Evolutionary conservation across 257 asterid genomes (phyloP).

Genomic region (Cordia subcordata): DNA sequence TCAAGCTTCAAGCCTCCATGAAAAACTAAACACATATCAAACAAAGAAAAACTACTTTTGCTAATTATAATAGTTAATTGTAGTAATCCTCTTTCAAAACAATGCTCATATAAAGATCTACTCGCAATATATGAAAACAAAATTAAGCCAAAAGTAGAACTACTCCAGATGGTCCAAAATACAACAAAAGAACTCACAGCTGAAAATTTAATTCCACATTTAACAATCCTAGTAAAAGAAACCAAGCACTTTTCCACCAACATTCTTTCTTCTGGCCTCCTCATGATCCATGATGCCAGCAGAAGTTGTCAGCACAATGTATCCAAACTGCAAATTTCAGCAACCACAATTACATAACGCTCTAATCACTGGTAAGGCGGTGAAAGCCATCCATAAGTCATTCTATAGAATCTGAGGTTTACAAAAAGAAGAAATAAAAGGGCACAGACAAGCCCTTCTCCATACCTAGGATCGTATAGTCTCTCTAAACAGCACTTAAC

Average conservation of each 20-base stretch:
- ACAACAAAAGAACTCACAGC: not conserved
- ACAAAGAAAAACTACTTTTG: not conserved
- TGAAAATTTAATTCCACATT: not conserved
- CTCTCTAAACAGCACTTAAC: too few relatives aligned
- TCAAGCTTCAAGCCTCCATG: too few relatives aligned
- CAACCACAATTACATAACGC: not conserved
- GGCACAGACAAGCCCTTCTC: too few relatives aligned
- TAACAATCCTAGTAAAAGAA: slow-evolving; percentile 19
- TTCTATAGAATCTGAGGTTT: too few relatives aligned
- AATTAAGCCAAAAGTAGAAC: not conserved
- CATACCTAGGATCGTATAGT: too few relatives aligned
- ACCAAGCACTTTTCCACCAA: slow-evolving; percentile 27
- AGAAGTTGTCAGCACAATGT: slow-evolving; percentile 30
- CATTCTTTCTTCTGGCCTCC: slow-evolving; percentile 25
- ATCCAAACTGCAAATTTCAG: slow-evolving; percentile 20
- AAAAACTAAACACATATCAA: not conserved
- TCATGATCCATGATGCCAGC: slow-evolving; percentile 32
- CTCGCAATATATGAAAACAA: not conserved
- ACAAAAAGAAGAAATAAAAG: too few relatives aligned
- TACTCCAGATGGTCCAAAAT: not conserved
- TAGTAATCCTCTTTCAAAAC: not conserved
- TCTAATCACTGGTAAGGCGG: too few relatives aligned
- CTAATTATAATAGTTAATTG: too few relatives aligned
- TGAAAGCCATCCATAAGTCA: not conserved
- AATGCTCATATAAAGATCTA: not conserved